Base-by-base conservation (phyloP, 768 basidiomycete species). In the Russula abietina region DNA sequence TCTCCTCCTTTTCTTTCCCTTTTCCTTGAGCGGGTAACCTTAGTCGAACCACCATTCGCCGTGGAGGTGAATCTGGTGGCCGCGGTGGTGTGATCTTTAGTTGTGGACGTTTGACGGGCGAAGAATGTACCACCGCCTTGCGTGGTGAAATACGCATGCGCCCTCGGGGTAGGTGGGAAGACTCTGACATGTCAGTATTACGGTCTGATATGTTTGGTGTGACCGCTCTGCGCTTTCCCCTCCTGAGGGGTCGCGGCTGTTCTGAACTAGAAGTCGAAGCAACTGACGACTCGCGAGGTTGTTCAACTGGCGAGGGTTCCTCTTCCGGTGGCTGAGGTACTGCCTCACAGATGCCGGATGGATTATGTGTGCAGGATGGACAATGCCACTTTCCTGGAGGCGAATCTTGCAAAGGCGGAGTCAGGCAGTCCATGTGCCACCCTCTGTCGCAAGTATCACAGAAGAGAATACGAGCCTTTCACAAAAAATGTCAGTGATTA, bases 371-470 rank as follows among this genome's bases (percentile, higher is more conserved):
- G 70, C 90, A 92, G 32, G 72, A 62, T 28, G 88, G 88, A 72
- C 90, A 92, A 69, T 83, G 80, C 89, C 88, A 93, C 71, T 79
- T 79, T 68, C 91, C 92, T 41, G 84, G 80, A 2, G 94, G 94
- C 38, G 85, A 78, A 61, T 83, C 78, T 59, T 79, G 75, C 17
- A 97, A 75, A 0, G 89, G 86, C 38, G 93, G 92, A 41, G 75
- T 68, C 60, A 93, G 79, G 72, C 90, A 94, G 67, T 86, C 82
- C 80, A 86, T 84, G 73, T 94, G 91, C 89, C 89, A 93, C 39
- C 91, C 93, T 81, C 93, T 80, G 78, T 98, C 96, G 74, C 96
- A 98, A 60, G 79, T 83, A 79, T 98, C 96, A 73, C 96, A 98
- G 68, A 98, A 89, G 57, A 98, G 73, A 66, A 97, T 86, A 57